Evolutionary conservation across 352 stramenopile species (phyloP), one percentile per base, ranked within the genome.

Genomic region (Bremia lactucae): DNA sequence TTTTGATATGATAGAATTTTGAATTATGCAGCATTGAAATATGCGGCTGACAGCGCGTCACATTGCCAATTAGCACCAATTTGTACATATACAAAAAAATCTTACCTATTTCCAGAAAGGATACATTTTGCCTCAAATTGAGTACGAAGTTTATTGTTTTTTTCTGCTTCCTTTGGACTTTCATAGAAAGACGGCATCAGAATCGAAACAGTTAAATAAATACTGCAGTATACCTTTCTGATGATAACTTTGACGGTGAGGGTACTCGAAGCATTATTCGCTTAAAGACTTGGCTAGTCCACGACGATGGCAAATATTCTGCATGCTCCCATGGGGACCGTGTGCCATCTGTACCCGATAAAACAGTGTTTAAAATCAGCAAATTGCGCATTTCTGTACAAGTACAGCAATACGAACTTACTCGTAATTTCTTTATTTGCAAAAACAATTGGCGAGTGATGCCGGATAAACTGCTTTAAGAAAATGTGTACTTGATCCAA

Each of bases 401-500:
- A 38, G n/a, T 6, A 42, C 16, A 29, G 1, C 4, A 5, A 4
- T 13, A 31, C 2, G 18, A 2, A 31, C 63, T 10, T 46, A 82
- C 65, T 62, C n/a, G 40, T 36, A 0, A 45, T 71, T 5, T 65
- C 49, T 35, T 87, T 84, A 1, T 58, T 36, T 6, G 65, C 72
- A 23, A 87, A 69, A 35, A 84, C 49, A 42, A 84, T 78, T n/a
- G 74, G 72, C 18, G 65, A 83, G 41, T 87, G 74, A 31, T 80
- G 68, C 0, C 54, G 72, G 18, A 76, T 74, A 31, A 87, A 80
- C 46, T 87, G 57, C 48, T 80, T 81, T 13, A 84, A 49, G 21
- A 82, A 67, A 52, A 75, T 35, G 39, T 77, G 83, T 43, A 74
- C 59, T 62, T 83, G 65, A 36, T 84, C 72, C 0, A 58, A 58